Conservation (phyloP, 257 asterid genomes). For the Solanum sparsipilum region DNA sequence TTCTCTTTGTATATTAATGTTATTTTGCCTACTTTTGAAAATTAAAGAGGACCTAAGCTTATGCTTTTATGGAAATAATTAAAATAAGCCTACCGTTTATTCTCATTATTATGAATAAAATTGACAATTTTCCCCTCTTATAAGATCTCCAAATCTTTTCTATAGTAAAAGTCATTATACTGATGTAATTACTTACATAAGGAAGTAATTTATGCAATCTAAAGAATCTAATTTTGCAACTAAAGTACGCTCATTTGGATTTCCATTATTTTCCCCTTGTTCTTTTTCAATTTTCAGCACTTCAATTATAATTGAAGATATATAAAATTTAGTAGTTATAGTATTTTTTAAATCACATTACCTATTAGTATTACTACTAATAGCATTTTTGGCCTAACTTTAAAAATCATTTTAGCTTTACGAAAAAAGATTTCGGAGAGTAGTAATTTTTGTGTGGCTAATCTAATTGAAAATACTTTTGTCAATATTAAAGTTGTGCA, state of each 20-base stretch:
- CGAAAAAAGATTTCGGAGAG: background rate
- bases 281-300: background rate
- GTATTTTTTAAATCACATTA: background rate
- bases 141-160: conserved; percentile 1
- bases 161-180: background rate
- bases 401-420: background rate
- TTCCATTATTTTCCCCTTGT: background rate
- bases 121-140: background rate
- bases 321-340: background rate
- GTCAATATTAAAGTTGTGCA: background rate
- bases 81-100: background rate
- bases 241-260: background rate
- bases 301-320: background rate
- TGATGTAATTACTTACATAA: background rate
- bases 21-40: background rate
- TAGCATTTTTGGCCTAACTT: background rate
- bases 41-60: background rate
- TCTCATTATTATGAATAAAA: background rate
- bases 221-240: background rate
- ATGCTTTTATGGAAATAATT: background rate
- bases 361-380: background rate
- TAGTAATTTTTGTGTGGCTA: background rate
- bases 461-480: background rate
- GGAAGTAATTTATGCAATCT: background rate
- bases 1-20: background rate